Evolutionary conservation across 495 filamentous ascomycete genomes (phyloP).

Genomic region (Lentithecium fluviatile): DNA sequence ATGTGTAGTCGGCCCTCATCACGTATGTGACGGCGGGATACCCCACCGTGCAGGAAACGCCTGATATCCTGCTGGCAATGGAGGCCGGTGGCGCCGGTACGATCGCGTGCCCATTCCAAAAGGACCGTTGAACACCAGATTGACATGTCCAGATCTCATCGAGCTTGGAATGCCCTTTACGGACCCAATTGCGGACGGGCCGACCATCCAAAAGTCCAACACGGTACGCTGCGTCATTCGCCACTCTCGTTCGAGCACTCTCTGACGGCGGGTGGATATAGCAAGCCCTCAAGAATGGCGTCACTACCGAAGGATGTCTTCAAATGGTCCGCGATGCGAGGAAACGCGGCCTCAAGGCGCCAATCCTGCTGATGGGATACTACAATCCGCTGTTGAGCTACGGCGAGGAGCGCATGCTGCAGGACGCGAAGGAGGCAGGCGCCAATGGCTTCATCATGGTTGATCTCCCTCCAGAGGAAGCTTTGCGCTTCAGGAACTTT

Average conservation of each 20-base stretch:
- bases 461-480: slow-evolving; percentile 95
- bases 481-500: slow-evolving; percentile 81
- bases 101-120: slow-evolving; percentile 28
- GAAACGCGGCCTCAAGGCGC: slow-evolving; percentile 69
- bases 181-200: slow-evolving; percentile 94
- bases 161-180: slow-evolving; percentile 93
- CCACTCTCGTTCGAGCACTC: slow-evolving; percentile 27
- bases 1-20: slow-evolving; percentile 69
- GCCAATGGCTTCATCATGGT: slow-evolving; percentile 98
- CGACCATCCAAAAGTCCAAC: slow-evolving; percentile 75
- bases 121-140: slow-evolving; percentile 4
- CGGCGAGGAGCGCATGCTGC: slow-evolving; percentile 83
- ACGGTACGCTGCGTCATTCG: slow-evolving; percentile 36
- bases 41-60: slow-evolving; percentile 76
- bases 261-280: slow-evolving; percentile 28
- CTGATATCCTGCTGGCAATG: slow-evolving; percentile 81
- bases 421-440: slow-evolving; percentile 79
- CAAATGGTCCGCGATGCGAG: slow-evolving; percentile 78
- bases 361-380: slow-evolving; percentile 96
- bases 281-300: slow-evolving; percentile 79
- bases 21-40: slow-evolving; percentile 97
- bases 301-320: slow-evolving; percentile 73
- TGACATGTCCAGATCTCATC: slow-evolving; percentile 62
- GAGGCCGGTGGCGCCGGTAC: slow-evolving; percentile 90
- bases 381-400: slow-evolving; percentile 94